A percentile compares a stretch with the other conserved stretches of the same genome.
Evolutionary conservation across 495 filamentous ascomycete genomes (phyloP).

Genomic region (Massariosphaeria phaeospora): DNA sequence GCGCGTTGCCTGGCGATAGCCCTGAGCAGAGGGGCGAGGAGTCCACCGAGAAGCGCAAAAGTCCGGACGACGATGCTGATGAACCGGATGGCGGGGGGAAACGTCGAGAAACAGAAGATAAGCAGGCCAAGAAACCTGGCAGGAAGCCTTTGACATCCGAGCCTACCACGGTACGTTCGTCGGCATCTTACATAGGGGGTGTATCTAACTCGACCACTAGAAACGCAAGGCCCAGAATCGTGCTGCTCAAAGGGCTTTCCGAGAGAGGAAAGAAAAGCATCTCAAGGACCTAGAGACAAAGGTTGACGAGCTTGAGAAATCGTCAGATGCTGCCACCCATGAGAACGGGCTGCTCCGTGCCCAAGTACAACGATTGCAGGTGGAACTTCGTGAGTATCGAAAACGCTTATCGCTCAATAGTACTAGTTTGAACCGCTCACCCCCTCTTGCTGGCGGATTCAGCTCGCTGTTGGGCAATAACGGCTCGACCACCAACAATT

Average conservation of each 20-base stretch:
- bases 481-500: slow-evolving; percentile 54
- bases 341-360: slow-evolving; percentile 81
- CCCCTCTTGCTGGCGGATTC: slow-evolving; percentile 33
- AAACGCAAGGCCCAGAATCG: slow-evolving; percentile 99
- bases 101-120: slow-evolving; percentile 71
- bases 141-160: slow-evolving; percentile 94
- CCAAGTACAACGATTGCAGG: slow-evolving; percentile 79
- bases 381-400: slow-evolving; percentile 83
- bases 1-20: slow-evolving; percentile 59
- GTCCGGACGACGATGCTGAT: slow-evolving; percentile 59
- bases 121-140: slow-evolving; percentile 85
- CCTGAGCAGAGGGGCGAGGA: slow-evolving; percentile 56
- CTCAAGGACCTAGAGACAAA: slow-evolving; percentile 93
- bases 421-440: slow-evolving; percentile 44
- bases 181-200: too few relatives aligned
- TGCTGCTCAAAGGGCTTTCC: slow-evolving; percentile 92
- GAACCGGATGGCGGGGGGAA: slow-evolving; percentile 60
- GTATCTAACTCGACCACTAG: slow-evolving; percentile 43
- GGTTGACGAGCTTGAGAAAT: slow-evolving; percentile 85
- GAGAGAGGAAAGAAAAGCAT: slow-evolving; percentile 97
- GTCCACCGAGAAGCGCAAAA: slow-evolving; percentile 76
- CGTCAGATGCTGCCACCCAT: slow-evolving; percentile 72
- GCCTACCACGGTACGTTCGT: slow-evolving; percentile 78
- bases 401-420: slow-evolving; percentile 67
- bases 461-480: slow-evolving; percentile 15